phyloP scores from a whole-genome alignment of 1,139 yeast species.

The Saccharomyces hybrid region DNA sequence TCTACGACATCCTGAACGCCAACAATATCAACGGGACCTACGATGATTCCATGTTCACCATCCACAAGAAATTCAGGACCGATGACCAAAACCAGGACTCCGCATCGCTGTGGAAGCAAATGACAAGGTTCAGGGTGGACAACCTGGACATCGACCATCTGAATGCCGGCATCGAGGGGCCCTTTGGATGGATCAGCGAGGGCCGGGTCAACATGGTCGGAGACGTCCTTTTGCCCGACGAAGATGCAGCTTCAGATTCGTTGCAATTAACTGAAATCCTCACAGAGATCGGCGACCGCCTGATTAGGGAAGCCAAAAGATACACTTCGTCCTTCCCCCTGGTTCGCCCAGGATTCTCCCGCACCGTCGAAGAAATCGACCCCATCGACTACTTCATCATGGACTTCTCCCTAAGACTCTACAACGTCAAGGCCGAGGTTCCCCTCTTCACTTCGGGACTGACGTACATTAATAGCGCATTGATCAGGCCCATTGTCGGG shows the following conservation, averaged over 20 bases:
- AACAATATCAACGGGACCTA: conserved; percentile 82
- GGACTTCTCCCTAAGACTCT: conserved; percentile 69
- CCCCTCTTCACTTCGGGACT: conserved; percentile 81
- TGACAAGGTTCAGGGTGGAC: conserved; percentile 77
- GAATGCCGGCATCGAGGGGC: conserved; percentile 84
- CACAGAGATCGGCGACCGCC: conserved; percentile 20
- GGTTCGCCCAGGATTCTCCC: conserved; percentile 10
- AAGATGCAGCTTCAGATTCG: conserved; percentile 17
- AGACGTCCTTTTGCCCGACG: conserved; percentile 43
- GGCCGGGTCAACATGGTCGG: conserved; percentile 93
- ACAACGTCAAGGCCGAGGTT: conserved; percentile 79
- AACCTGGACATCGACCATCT: conserved; percentile 80
- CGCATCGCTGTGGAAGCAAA: conserved; percentile 46
- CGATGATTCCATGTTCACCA: conserved; percentile 86
- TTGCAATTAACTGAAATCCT: conserved; percentile 20
- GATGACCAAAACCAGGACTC: conserved; percentile 4
- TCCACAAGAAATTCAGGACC: conserved; percentile 63
- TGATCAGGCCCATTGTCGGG: conserved; percentile 89
- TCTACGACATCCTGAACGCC: conserved; percentile 79
- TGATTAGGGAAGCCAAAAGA: conserved; percentile 22
- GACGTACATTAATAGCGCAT: conserved; percentile 82
- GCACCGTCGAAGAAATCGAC: conserved; percentile 21
- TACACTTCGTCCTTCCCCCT: conserved; percentile 10
- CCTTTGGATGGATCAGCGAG: conserved; percentile 91
- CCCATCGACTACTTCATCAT: conserved; percentile 57